These are phyloP conservation scores for Urostyla sp. DNA, from an alignment of 73 alveolate genomes.

Conservation along the genomic window DNA sequence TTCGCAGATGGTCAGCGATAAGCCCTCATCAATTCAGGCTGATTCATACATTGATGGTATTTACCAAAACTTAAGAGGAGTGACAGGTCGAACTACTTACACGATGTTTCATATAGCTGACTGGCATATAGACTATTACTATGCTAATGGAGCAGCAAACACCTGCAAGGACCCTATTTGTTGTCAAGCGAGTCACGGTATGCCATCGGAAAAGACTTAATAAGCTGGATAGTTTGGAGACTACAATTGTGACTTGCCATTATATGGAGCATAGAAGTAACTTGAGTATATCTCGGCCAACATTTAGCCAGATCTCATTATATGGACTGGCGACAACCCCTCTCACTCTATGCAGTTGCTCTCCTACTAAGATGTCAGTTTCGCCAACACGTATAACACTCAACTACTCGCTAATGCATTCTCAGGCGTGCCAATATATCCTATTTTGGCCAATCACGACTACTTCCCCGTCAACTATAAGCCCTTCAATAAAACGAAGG, in stretches of 20 bases:
- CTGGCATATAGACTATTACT: slow-evolving; percentile 35
- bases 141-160: background rate
- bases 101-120: slow-evolving; percentile 21
- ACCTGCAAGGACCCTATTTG: slow-evolving; percentile 3
- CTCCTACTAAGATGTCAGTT: slow-evolving; percentile 13
- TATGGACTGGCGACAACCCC: slow-evolving; percentile 32
- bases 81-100: slow-evolving; percentile 4
- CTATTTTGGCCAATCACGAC: too few species aligned
- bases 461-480: background rate
- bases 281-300: background rate
- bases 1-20: background rate
- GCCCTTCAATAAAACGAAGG: background rate
- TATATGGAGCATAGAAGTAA: background rate
- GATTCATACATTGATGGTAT: background rate
- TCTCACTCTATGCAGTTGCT: too few species aligned
- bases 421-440: too few species aligned
- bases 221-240: too few species aligned
- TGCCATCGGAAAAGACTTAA: background rate
- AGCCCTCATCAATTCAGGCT: background rate
- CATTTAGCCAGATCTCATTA: slow-evolving; percentile 1
- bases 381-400: too few species aligned
- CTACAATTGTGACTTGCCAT: slow-evolving; percentile 23
- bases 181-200: slow-evolving; percentile 33
- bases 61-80: background rate
- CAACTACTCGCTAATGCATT: too few species aligned